phyloP scores from a whole-genome alignment of 495 filamentous ascomycete species.

The Barbatosphaeria neglecta region DNA sequence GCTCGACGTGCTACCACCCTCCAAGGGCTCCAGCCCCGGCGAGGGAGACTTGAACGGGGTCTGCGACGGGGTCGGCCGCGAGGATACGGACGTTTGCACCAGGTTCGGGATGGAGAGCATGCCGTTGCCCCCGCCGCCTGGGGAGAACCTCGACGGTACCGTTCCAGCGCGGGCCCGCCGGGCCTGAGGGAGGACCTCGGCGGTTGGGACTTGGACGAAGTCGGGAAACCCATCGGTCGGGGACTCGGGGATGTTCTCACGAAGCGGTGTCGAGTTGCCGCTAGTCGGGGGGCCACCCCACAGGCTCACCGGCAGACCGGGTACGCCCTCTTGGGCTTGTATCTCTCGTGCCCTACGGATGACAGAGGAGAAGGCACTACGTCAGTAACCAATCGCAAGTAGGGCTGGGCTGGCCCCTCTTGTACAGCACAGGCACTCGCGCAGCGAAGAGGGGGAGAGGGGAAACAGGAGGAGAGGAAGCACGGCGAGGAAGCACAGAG shows the following conservation, averaged over 20 bases:
- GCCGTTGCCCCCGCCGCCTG: conserved; percentile 46
- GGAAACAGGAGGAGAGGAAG: not conserved
- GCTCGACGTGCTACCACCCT: conserved; percentile 38
- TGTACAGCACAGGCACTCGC: too few relatives aligned
- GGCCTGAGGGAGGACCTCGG: conserved; percentile 44
- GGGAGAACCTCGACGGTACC: conserved; percentile 88
- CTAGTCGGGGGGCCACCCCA: conserved; percentile 90
- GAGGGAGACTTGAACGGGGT: conserved; percentile 80
- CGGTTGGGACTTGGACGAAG: conserved; percentile 54
- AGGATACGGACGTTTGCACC: conserved; percentile 70
- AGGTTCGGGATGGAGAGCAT: conserved; percentile 51
- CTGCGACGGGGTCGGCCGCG: conserved; percentile 78
- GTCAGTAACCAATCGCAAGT: not conserved
- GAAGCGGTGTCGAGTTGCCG: conserved; percentile 87
- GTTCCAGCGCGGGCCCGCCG: conserved; percentile 80
- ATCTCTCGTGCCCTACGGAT: conserved; percentile 75
- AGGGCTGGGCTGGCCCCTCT: not conserved
- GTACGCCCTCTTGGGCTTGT: conserved; percentile 83
- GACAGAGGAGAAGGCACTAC: conserved; percentile 5
- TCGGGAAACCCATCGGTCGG: conserved; percentile 92
- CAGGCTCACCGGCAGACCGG: conserved; percentile 59
- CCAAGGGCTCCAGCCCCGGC: conserved; percentile 53
- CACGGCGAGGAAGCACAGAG: not conserved
- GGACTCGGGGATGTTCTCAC: conserved; percentile 97
- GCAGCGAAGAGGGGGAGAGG: not conserved